Conservation (phyloP, 2,329 filamentous ascomycete genomes). For the Malbranchea cinnamomea region DNA sequence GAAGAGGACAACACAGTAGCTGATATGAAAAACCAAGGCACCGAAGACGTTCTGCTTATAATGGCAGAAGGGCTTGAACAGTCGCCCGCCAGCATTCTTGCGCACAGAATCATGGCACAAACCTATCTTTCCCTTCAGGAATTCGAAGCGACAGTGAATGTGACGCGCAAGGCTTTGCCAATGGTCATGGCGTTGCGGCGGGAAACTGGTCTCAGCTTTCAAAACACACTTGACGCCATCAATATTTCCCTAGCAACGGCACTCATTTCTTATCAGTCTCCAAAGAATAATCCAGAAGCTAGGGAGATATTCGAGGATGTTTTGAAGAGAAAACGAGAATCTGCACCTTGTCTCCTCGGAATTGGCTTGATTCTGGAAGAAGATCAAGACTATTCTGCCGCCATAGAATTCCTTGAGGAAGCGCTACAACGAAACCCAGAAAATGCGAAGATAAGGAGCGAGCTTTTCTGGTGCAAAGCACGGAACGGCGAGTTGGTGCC, state of each 20-base stretch:
- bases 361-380: constrained; percentile 87
- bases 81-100: constrained; percentile 56
- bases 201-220: constrained; percentile 54
- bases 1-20: constrained; percentile 31
- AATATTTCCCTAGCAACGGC: constrained; percentile 72
- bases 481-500: constrained; percentile 59
- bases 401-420: constrained; percentile 63
- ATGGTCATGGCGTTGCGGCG: constrained; percentile 44
- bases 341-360: constrained; percentile 71
- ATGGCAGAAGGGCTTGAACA: constrained; percentile 59
- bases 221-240: constrained; percentile 57
- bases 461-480: constrained; percentile 85
- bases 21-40: constrained; percentile 16
- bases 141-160: constrained; percentile 64
- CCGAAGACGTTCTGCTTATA: constrained; percentile 54
- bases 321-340: constrained; percentile 57
- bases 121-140: constrained; percentile 79
- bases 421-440: constrained; percentile 57
- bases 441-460: constrained; percentile 67
- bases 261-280: constrained; percentile 77
- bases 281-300: constrained; percentile 77
- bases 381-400: constrained; percentile 72
- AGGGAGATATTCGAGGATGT: constrained; percentile 74
- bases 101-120: constrained; percentile 67
- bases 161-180: constrained; percentile 58